Evolutionary conservation across 768 basidiomycete species (phyloP), one percentile per base, ranked within the genome.

Genomic region (Pleurotus tuoliensis): DNA sequence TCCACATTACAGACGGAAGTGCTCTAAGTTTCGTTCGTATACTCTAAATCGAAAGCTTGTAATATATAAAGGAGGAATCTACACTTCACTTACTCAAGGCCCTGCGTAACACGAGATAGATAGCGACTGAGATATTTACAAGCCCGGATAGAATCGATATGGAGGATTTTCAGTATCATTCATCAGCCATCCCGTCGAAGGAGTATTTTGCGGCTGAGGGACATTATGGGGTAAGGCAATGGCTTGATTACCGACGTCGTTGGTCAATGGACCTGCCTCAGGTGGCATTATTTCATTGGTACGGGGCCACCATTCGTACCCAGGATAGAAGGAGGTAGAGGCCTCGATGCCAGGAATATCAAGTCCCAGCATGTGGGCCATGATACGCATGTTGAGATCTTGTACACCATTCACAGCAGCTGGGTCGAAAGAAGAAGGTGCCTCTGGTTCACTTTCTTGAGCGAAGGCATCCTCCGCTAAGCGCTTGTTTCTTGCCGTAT

Each of bases 321-420:
- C 84, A 15, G 80, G 75, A 65, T 73, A 76, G 60, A 75, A 80
- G 11, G 80, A 79, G 3, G 78, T 78, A 40, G 85, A 83, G 40
- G 84, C 76, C 57, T 86, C 84, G 30, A 85, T 74, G 25, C 83
- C 84, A 45, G 83, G 83, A 58, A 86, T 76, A 65, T 86, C 83
- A 20, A 87, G 67, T 13, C 84, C 86, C 20, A 87, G 69, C 84
- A 87, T 87, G 62, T 86, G 83, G 12, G 86, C 86, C 84, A 87
- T 86, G 56, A 87, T 76, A 47, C 83, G 78, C 34, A 80, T 81
- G 59, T 80, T 81, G 56, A 87, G 71, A 59, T 85, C 85, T 63
- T 87, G 86, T 25, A 84, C 81, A 38, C 83, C 84, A 30, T 70
- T 71, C 58, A 69, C 67, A 47, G 64, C 65, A 58, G 59, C 34